Base-by-base conservation (phyloP, 768 basidiomycete genomes). In the Agaricus blazei region DNA sequence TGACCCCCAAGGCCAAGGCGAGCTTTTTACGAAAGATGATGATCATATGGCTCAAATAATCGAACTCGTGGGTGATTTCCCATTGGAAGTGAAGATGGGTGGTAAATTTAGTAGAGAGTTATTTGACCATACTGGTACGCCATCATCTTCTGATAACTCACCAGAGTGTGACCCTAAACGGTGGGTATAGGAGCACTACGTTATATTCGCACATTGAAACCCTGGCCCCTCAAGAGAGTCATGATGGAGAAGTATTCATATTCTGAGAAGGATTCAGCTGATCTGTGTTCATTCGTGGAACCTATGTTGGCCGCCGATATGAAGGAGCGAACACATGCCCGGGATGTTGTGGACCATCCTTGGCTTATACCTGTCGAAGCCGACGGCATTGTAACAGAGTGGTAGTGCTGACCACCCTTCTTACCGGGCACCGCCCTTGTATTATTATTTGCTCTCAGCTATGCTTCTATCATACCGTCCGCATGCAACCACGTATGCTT, bases 1-100 rank as follows among this genome's bases (percentile, higher is more conserved):
- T 67, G 93, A 96, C 65, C 91, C 91, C 14, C 88, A 90, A 58
- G 84, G 83, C 27, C 87, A 90, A 68, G 83, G 84, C 26, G 85
- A 87, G 60, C 71, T 89, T 45, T 95, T 92, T 64, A 86, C 84
- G 56, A 94, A 94, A 70, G 93, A 97, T 68, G 93, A 95, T 64
- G 96, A 98, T 67, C 94, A 97, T 63, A 84, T 95, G 80, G 94
- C 94, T 36, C 93, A 95, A 72, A 91, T 96, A 58, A 87, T 95
- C 54, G 94, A 97, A 73, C 75, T 97, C 9, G 72, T 95, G 56
- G 93, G 93, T 34, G 89, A 93, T 70, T 83, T 87, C 58, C 72
- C 83, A 12, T 63, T 84, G 27, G 80, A 83, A 48, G 77, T 87
- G 43, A 93, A 91, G 72, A 83, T 88, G 79, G 85, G 85, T 26